A percentile compares a stretch with the other conserved stretches of the same genome.
Evolutionary conservation across 1,284 basidiomycete species (phyloP).

Genomic region (Cutaneotrichosporon cavernicola): DNA sequence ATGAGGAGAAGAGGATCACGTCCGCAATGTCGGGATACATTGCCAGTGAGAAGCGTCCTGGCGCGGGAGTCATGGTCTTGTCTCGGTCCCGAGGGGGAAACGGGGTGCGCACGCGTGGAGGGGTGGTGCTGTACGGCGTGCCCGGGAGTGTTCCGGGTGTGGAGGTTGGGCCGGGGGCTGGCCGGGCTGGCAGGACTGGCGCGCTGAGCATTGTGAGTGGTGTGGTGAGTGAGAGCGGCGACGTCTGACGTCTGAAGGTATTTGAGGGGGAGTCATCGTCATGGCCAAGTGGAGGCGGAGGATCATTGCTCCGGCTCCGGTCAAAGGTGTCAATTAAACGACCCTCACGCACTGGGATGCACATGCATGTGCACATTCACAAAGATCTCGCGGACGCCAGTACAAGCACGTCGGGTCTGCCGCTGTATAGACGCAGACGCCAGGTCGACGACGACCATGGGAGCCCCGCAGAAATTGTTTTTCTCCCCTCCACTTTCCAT

Average conservation of each 20-base stretch:
- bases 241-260: neutral
- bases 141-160: neutral
- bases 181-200: neutral
- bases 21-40: slow-evolving; percentile 9
- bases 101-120: neutral
- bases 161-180: too few species aligned
- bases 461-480: neutral
- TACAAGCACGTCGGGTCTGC: too few species aligned
- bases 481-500: neutral
- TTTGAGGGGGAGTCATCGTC: too few species aligned
- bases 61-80: neutral
- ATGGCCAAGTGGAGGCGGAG: neutral
- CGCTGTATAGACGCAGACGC: too few species aligned
- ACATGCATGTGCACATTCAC: too few species aligned
- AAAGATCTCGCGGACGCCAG: too few species aligned
- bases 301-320: neutral
- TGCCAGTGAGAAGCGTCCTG: slow-evolving; percentile 1
- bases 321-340: too few species aligned
- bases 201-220: neutral
- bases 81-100: neutral
- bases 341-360: too few species aligned
- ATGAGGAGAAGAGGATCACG: neutral
- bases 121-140: neutral
- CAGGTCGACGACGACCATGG: neutral
- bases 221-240: neutral